phyloP scores from a whole-genome alignment of 257 asterid species.

The Fraxinus cuspidata region DNA sequence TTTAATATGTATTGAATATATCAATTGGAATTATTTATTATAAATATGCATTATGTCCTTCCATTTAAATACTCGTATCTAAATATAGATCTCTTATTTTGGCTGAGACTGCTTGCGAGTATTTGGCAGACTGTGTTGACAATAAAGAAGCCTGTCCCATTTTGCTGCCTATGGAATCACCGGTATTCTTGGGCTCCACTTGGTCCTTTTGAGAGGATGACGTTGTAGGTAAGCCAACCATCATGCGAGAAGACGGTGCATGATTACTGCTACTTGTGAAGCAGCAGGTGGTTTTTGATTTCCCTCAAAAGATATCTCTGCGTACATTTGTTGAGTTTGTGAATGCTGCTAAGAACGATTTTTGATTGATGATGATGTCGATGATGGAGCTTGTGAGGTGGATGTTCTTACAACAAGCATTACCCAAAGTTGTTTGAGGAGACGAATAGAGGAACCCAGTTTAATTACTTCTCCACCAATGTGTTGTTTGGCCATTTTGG shows the following conservation, averaged over 20 bases:
- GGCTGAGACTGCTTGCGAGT: slow-evolving; percentile 34
- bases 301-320: slow-evolving; percentile 85
- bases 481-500: too few species aligned
- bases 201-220: slow-evolving; percentile 92
- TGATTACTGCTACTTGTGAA: slow-evolving; percentile 44
- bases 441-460: too few species aligned
- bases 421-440: too few species aligned
- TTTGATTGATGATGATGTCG: slow-evolving; percentile 50
- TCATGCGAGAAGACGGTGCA: slow-evolving; percentile 64
- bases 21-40: too few species aligned
- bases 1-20: too few species aligned
- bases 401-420: too few species aligned
- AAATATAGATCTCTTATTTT: too few species aligned
- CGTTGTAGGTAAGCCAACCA: slow-evolving; percentile 85
- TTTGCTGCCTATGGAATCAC: slow-evolving; percentile 61
- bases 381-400: slow-evolving; percentile 21
- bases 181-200: slow-evolving; percentile 79
- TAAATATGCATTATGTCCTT: too few species aligned
- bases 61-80: too few species aligned
- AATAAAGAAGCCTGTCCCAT: slow-evolving; percentile 52
- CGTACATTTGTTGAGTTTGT: slow-evolving; percentile 60
- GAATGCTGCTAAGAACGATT: slow-evolving; percentile 66
- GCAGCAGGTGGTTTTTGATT: slow-evolving; percentile 58
- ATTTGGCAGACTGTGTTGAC: slow-evolving; percentile 56
- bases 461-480: too few species aligned